These are phyloP conservation scores for Mrakia gelida DNA, from an alignment of 768 basidiomycete genomes.

Conservation along the genomic window DNA sequence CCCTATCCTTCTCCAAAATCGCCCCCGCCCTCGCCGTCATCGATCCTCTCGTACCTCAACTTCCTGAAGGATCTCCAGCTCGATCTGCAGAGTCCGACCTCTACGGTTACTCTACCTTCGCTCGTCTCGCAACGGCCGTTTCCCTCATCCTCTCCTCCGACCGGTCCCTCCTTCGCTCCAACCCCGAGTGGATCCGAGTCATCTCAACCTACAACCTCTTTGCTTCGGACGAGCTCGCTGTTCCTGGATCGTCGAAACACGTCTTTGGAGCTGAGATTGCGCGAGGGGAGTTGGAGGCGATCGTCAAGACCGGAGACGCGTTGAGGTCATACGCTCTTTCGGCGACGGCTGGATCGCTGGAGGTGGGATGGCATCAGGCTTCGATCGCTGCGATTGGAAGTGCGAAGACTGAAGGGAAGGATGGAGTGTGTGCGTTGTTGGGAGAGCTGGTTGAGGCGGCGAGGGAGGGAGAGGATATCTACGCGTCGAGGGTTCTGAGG, in stretches of 20 bases:
- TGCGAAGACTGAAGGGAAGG: slow-evolving; percentile 11
- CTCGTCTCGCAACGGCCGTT: slow-evolving; percentile 58
- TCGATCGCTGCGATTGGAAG: slow-evolving; percentile 34
- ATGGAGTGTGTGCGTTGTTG: slow-evolving; percentile 38
- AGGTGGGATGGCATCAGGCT: slow-evolving; percentile 52
- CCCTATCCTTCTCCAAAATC: slow-evolving; percentile 20
- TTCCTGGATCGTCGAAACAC: slow-evolving; percentile 53
- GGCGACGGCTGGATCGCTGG: slow-evolving; percentile 48
- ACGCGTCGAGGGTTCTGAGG: slow-evolving; percentile 60
- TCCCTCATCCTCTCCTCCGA: slow-evolving; percentile 57
- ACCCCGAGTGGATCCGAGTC: slow-evolving; percentile 67
- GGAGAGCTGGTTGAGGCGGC: slow-evolving; percentile 43
- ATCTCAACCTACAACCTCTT: slow-evolving; percentile 61
- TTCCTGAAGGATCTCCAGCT: slow-evolving; percentile 29
- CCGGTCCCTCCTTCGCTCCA: slow-evolving; percentile 57
- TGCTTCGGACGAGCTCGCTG: slow-evolving; percentile 58
- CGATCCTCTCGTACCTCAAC: slow-evolving; percentile 57
- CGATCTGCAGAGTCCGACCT: slow-evolving; percentile 45
- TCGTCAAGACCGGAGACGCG: slow-evolving; percentile 46
- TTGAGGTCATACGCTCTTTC: slow-evolving; percentile 59
- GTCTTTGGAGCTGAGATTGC: slow-evolving; percentile 51
- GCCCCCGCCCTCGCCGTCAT: slow-evolving; percentile 45
- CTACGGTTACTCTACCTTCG: slow-evolving; percentile 60
- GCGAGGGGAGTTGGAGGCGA: slow-evolving; percentile 50
- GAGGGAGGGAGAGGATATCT: slow-evolving; percentile 49